Base-by-base conservation (phyloP, 306 rosid genomes). In the Amphicarpaea edgeworthii region DNA sequence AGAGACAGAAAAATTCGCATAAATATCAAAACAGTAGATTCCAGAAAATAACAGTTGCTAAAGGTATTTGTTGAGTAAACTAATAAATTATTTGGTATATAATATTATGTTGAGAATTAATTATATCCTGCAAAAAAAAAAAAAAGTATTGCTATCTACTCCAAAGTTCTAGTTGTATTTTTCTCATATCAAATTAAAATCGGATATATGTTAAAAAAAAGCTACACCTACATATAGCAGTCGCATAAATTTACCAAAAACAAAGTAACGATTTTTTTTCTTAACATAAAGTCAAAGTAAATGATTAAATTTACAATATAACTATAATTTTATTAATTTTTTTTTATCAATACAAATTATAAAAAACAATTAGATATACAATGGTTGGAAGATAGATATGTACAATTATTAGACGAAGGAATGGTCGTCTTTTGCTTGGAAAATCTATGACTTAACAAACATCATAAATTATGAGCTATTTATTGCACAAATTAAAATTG, bases 1-100 rank as follows among this genome's bases (percentile, higher is more conserved):
- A 63, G 70, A 34, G 83, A 78, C 70, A 46, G 24, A 42, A 73
- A 73, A 77, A 78, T 85, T 81, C 76, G 55, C 55, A 60, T 73
- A 38, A 77, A 66, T 62, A 72, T 64, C 64, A 68, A 54, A 70
- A 34, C 62, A 60, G 40, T 53, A 23, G 45, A 69, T 15, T 41
- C 47, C 23, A 26, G 32, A 7, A 63, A 77, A 70, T 26, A 63
- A 63, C 21, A 53, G 62, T 10, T 14, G 6, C 28, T 17, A 43
- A 69, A 68, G 38, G 8, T 30, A 14, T 67, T 67, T 58, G 7
- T 45, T 55, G 24, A 54, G 20, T 28, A 30, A 65, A 65, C 15
- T n/a, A 38, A 40, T 40, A 38, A 53, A 73, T 10, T 63, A 17
- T 37, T 62, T 37, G 3, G 8, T 16, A 34, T 16, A 17, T 62